Evolutionary conservation across 1,284 basidiomycete genomes (phyloP).

Genomic region (Cronartium quercuum): DNA sequence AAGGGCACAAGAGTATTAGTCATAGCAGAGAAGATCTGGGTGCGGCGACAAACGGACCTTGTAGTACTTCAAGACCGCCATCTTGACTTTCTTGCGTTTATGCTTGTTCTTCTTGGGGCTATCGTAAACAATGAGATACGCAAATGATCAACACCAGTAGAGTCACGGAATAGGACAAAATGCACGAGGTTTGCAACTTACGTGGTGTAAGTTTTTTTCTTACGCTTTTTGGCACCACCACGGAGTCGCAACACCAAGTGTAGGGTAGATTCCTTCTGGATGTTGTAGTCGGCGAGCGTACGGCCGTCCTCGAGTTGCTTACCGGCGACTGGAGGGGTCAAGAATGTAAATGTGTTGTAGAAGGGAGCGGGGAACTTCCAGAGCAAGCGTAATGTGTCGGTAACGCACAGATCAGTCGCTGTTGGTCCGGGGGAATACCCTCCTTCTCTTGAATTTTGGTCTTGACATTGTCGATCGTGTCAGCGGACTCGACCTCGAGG

Average conservation of each 20-base stretch:
- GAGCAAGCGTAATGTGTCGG: not conserved
- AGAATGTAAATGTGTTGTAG: not conserved
- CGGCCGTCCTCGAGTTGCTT: conserved; percentile 53
- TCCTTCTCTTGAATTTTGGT: conserved; percentile 59
- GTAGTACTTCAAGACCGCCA: conserved; percentile 36
- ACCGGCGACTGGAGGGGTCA: conserved; percentile 48
- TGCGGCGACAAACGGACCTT: not conserved
- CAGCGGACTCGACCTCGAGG: conserved; percentile 54
- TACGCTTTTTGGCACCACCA: conserved; percentile 54
- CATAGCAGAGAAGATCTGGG: too few relatives aligned
- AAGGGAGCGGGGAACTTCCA: too few relatives aligned
- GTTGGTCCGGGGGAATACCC: conserved; percentile 87
- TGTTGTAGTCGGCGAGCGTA: conserved; percentile 68
- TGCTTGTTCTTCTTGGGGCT: conserved; percentile 37
- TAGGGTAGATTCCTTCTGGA: conserved; percentile 92
- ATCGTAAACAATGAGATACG: not conserved
- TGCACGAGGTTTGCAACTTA: not conserved
- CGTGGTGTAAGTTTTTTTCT: conserved; percentile 39
- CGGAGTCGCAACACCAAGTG: conserved; percentile 84
- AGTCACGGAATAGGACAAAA: too few relatives aligned
- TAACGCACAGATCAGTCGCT: conserved; percentile 60
- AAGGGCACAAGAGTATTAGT: not conserved
- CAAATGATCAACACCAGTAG: too few relatives aligned
- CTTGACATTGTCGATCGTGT: conserved; percentile 98
- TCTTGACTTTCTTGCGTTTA: conserved; percentile 40